These are phyloP conservation scores for Epithele typhae DNA, from an alignment of 768 basidiomycete species.

Conservation along the genomic window DNA sequence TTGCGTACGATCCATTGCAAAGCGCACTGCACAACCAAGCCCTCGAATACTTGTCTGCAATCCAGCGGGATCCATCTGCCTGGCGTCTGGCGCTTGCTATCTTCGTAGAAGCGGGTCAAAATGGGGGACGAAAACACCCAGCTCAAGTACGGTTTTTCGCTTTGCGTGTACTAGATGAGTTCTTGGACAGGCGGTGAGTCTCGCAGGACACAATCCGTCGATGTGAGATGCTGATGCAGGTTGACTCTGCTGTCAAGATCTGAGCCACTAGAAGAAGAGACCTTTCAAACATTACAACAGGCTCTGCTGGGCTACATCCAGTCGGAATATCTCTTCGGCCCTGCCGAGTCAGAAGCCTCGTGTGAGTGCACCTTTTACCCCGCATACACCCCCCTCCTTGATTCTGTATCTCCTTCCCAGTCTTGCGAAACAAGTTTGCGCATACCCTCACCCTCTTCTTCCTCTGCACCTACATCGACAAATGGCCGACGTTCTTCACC, in stretches of 20 bases:
- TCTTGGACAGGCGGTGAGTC: slow-evolving; percentile 79
- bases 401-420: slow-evolving; percentile 34
- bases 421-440: slow-evolving; percentile 92
- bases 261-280: slow-evolving; percentile 63
- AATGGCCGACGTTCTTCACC: slow-evolving; percentile 83
- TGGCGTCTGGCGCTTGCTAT: slow-evolving; percentile 81
- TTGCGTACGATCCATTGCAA: slow-evolving; percentile 80
- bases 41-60: slow-evolving; percentile 70
- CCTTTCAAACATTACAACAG: slow-evolving; percentile 70
- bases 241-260: slow-evolving; percentile 36
- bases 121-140: slow-evolving; percentile 65
- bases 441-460: slow-evolving; percentile 88
- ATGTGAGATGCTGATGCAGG: neutral
- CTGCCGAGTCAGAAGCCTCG: slow-evolving; percentile 74
- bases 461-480: slow-evolving; percentile 78
- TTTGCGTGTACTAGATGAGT: slow-evolving; percentile 75
- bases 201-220: neutral
- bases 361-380: slow-evolving; percentile 49
- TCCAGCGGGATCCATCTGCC: slow-evolving; percentile 71
- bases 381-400: slow-evolving; percentile 1
- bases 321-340: slow-evolving; percentile 82
- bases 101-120: slow-evolving; percentile 58
- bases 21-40: slow-evolving; percentile 78
- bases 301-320: slow-evolving; percentile 79
- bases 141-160: slow-evolving; percentile 77